Base-by-base conservation (phyloP, 2,329 filamentous ascomycete genomes). In the Pestalotiopsis sp. region DNA sequence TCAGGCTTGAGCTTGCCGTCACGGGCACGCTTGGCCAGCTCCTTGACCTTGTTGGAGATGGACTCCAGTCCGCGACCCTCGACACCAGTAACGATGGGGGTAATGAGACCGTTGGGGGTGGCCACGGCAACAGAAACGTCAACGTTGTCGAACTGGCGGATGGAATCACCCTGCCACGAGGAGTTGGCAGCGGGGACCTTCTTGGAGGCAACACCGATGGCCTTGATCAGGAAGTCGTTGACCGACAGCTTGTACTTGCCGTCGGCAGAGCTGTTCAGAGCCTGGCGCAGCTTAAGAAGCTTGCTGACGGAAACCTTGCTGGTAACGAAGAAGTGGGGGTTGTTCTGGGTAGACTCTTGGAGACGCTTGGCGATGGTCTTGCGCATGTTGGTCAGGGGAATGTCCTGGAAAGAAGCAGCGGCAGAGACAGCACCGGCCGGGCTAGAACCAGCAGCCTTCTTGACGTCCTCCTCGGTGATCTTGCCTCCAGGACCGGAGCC, bases 161-260 rank as follows among this genome's bases (percentile, higher is more conserved):
- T 97, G 76, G 92, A 87, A 73, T 93, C 94, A 76, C 91, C 92
- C 77, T 92, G 91, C 95, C 96, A 99, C 81, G 93, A 95, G 64
- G 95, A 95, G 89, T 99, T 99, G 83, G 95, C 96, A 73, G 93
- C 89, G 69, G 96, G 96, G 63, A 98, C 95, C 89, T 97, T 98
- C 85, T 92, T 92, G 80, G 92, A 94, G 71, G 96, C 96, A 71
- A 93, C 86, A 69, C 90, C 93, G 69, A 95, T 93, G 75, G 95
- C 96, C 90, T 99, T 99, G 88, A 99, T 94, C 72, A 99, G 88
- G 88, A 99, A 97, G 84, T 99, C 96, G 84, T 99, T 99, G 84
- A 99, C 94, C n/a, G 95, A 98, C 69, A 99, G 93, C 90, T 98
- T 99, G 90, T 97, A 99, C 83, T 94, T 91, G 84, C 95, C 96